Percentiles rank a stretch among this genome's conserved stretches.
These are phyloP conservation scores for Alternaria hordeiaustralica DNA, from an alignment of 2,329 filamentous ascomycete genomes.

Conservation along the genomic window DNA sequence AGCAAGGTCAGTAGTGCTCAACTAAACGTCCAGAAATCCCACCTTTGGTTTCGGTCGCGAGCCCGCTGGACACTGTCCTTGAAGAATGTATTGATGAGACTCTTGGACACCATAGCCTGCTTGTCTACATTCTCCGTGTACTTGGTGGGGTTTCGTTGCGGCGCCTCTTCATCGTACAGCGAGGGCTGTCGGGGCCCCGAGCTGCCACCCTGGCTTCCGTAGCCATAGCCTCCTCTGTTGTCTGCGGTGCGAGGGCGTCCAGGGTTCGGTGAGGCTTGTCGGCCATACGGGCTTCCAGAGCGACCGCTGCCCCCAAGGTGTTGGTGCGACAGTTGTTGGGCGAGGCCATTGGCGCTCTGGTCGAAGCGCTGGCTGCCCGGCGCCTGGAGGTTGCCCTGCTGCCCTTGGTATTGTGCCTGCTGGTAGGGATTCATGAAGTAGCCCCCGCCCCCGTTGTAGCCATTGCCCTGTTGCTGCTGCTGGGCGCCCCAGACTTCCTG, in stretches of 20 bases:
- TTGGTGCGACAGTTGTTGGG: conserved; percentile 96
- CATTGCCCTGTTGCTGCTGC: conserved; percentile 42
- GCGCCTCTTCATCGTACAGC: conserved; percentile 69
- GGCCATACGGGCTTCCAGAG: conserved; percentile 69
- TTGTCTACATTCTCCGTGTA: conserved; percentile 89
- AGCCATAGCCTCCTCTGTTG: conserved; percentile 62
- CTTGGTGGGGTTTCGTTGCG: conserved; percentile 79
- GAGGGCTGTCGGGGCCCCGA: conserved; percentile 68
- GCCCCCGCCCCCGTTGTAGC: conserved; percentile 41
- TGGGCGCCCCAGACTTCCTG: conserved; percentile 66
- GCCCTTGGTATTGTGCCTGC: conserved; percentile 56
- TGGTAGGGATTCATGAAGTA: conserved; percentile 61
- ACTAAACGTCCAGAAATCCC: conserved; percentile 38
- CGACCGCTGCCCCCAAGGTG: conserved; percentile 79
- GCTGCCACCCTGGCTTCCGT: conserved; percentile 71
- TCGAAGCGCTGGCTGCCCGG: conserved; percentile 66
- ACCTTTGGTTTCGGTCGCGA: conserved; percentile 94
- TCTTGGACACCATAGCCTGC: conserved; percentile 68
- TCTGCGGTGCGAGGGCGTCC: conserved; percentile 87
- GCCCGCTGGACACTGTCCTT: conserved; percentile 98
- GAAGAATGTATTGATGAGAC: conserved; percentile 81
- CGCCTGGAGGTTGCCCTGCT: conserved; percentile 56
- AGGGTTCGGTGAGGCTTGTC: conserved; percentile 71
- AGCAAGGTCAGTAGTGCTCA: conserved; percentile 26
- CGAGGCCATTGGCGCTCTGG: conserved; percentile 87